Evolutionary conservation across 192 early-diverging fungal genomes (phyloP).

Genomic region (Coemansia sp.): DNA sequence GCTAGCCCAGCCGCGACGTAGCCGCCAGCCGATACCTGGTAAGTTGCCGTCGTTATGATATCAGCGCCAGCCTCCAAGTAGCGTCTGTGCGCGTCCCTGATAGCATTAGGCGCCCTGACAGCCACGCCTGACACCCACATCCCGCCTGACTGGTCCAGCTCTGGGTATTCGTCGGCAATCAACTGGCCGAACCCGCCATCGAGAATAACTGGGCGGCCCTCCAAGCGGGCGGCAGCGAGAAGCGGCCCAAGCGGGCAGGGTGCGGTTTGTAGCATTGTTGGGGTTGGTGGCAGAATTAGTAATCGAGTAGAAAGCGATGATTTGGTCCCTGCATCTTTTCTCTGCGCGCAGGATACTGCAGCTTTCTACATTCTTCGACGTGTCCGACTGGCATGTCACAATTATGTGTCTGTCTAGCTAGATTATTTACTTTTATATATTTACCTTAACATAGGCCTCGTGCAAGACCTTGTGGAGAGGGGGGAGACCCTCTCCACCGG

Average conservation of each 20-base stretch:
- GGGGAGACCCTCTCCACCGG: background rate
- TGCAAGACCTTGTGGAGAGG: background rate
- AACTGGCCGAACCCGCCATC: conserved; percentile 38
- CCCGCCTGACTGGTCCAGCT: conserved; percentile 12
- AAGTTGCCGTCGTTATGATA: conserved; percentile 56
- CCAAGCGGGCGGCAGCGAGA: background rate
- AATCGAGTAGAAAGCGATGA: background rate
- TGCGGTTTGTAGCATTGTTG: background rate
- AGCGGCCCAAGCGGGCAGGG: background rate
- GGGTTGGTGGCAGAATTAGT: background rate
- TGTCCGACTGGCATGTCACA: background rate
- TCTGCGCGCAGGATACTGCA: background rate
- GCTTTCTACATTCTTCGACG: conserved; percentile 4
- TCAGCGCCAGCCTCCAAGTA: conserved; percentile 60
- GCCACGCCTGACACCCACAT: conserved; percentile 31
- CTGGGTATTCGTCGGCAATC: conserved; percentile 23
- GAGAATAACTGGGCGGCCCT: conserved; percentile 10
- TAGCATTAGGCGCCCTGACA: conserved; percentile 10
- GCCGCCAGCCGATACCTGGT: conserved; percentile 56
- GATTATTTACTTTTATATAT: background rate
- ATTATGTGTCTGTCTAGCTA: conserved; percentile 1
- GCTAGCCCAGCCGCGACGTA: conserved; percentile 46
- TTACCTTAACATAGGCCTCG: background rate
- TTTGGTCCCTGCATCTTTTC: background rate
- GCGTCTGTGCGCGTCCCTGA: conserved; percentile 37